Evolutionary conservation across 2,329 filamentous ascomycete genomes (phyloP).

Genomic region (Venturiaceae sp.): DNA sequence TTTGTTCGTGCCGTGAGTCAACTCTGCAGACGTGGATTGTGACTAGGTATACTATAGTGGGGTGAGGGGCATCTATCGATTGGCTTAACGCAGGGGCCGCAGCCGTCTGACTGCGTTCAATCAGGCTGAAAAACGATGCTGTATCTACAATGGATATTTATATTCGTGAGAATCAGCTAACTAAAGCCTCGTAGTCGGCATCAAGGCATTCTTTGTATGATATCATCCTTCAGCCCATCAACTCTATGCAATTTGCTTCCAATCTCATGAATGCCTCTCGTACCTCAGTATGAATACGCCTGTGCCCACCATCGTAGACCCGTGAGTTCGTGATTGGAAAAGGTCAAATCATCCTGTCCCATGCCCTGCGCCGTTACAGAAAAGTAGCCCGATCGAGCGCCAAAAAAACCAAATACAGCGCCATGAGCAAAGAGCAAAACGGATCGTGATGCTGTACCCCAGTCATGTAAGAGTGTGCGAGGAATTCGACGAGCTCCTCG

Average conservation of each 20-base stretch:
- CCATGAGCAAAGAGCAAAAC: background rate
- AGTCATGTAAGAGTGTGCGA: too few relatives aligned
- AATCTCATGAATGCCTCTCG: background rate
- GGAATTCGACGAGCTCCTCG: too few relatives aligned
- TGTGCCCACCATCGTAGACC: background rate
- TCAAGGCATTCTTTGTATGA: background rate
- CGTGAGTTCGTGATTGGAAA: background rate
- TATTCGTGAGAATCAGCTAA: background rate
- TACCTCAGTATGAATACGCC: background rate
- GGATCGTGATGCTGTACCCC: too few relatives aligned
- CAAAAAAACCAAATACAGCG: background rate
- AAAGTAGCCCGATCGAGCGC: background rate
- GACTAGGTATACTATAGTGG: too few relatives aligned
- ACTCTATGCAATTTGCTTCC: conserved; percentile 1
- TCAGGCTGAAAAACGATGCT: background rate
- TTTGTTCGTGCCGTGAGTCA: too few relatives aligned
- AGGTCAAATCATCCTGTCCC: background rate
- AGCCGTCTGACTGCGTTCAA: background rate
- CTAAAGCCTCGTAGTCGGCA: background rate
- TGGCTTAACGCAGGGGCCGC: background rate
- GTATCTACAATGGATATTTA: too few relatives aligned
- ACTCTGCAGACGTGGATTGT: too few relatives aligned
- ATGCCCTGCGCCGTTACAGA: background rate
- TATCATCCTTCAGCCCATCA: background rate
- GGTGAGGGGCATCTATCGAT: too few relatives aligned